phyloP scores from a whole-genome alignment of 2,329 filamentous ascomycete genomes.

The Colletotrichum costaricense region DNA sequence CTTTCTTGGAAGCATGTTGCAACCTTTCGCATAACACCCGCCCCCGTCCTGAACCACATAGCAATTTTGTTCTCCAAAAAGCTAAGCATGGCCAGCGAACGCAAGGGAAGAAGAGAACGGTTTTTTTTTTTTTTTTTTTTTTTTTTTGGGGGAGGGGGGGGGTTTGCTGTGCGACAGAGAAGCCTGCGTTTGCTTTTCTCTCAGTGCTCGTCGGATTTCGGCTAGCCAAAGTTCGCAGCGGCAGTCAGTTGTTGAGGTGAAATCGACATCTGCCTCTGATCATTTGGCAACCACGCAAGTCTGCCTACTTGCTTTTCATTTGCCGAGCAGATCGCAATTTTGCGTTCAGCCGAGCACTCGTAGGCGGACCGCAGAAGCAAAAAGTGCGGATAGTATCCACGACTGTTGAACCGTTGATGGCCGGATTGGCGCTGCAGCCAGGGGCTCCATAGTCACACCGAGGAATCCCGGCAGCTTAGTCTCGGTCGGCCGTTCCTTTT shows the following conservation, averaged over 20 bases:
- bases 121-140: not conserved
- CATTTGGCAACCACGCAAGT: not conserved
- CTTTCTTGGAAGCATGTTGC: constrained; percentile 35
- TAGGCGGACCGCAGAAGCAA: constrained; percentile 20
- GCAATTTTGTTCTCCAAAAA: constrained; percentile 29
- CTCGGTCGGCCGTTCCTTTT: constrained; percentile 9
- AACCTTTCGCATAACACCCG: constrained; percentile 15
- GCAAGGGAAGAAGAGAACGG: constrained; percentile 2
- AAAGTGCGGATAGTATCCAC: not conserved
- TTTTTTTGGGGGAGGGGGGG: not conserved
- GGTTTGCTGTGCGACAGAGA: not conserved
- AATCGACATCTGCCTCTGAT: not conserved
- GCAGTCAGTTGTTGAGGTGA: not conserved
- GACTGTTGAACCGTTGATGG: constrained; percentile 2
- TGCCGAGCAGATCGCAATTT: constrained; percentile 14
- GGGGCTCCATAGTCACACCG: constrained; percentile 23
- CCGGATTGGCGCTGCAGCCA: constrained; percentile 1
- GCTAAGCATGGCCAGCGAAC: not conserved
- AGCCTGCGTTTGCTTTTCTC: not conserved
- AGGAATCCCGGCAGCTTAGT: constrained; percentile 1
- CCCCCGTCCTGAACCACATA: constrained; percentile 31
- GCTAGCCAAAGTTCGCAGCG: not conserved
- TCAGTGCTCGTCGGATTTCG: not conserved
- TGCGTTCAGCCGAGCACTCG: constrained; percentile 10
- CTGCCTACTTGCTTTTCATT: constrained; percentile 7